Conservation (phyloP, 345 rosid species). For the Aurinia saxatilis region DNA sequence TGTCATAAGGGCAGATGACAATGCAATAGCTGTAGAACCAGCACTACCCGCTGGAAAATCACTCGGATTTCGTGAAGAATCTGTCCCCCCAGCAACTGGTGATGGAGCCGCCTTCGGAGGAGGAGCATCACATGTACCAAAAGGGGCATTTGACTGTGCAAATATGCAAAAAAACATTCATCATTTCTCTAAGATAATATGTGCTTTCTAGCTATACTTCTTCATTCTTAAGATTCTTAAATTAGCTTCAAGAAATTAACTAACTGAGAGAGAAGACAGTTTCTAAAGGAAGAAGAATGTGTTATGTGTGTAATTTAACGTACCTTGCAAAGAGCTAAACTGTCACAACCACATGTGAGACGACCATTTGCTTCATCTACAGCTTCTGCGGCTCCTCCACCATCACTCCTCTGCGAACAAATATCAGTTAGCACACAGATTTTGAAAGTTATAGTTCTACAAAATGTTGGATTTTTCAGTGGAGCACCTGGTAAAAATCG, state of each 20-base stretch:
- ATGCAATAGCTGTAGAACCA: slow-evolving; percentile 28
- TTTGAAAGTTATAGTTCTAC: neutral
- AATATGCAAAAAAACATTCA: neutral
- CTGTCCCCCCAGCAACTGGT: slow-evolving; percentile 39
- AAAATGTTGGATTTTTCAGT: neutral
- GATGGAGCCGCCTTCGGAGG: slow-evolving; percentile 71
- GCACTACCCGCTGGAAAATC: slow-evolving; percentile 25
- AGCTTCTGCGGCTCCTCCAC: slow-evolving; percentile 89
- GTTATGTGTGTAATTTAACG: too few relatives aligned
- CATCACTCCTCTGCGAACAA: slow-evolving; percentile 64
- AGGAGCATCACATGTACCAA: slow-evolving; percentile 71
- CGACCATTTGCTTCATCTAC: slow-evolving; percentile 82
- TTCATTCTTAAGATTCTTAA: too few relatives aligned
- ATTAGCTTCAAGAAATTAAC: neutral
- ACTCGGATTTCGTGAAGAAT: neutral
- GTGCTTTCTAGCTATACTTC: too few relatives aligned
- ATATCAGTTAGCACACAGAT: neutral
- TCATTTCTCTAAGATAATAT: too few relatives aligned
- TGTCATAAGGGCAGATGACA: slow-evolving; percentile 24
- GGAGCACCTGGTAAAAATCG: slow-evolving; percentile 74
- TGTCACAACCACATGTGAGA: slow-evolving; percentile 86
- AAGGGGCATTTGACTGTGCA: slow-evolving; percentile 60
- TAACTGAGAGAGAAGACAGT: neutral
- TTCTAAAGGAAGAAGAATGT: neutral
- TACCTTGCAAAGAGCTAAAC: slow-evolving; percentile 74